phyloP scores from a whole-genome alignment of 2,329 filamentous ascomycete genomes.

The Metarhizium album region DNA sequence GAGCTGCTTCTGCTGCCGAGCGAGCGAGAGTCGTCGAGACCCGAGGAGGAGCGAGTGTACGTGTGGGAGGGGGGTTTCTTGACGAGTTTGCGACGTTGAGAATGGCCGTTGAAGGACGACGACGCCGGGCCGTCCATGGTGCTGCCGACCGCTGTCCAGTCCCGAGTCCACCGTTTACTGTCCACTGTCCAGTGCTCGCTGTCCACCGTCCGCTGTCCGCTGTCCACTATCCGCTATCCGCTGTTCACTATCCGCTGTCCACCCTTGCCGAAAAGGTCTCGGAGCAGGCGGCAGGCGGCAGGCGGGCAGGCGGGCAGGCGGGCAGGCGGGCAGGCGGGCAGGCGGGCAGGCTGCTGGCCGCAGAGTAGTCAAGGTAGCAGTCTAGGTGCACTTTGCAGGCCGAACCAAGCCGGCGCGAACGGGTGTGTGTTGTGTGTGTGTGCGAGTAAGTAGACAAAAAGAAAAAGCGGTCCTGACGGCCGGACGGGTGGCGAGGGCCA shows the following conservation, averaged over 20 bases:
- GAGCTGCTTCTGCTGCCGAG: conserved; percentile 54
- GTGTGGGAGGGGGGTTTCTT: conserved; percentile 44
- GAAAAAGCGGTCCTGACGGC: conserved; percentile 6
- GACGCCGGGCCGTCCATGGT: conserved; percentile 38
- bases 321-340: no score
- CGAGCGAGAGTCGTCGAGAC: conserved; percentile 46
- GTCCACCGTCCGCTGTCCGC: no score
- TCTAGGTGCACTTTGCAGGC: background rate
- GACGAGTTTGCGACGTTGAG: conserved; percentile 49
- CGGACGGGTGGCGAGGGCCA: background rate
- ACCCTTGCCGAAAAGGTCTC: conserved; percentile 15
- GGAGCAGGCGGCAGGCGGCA: conserved; percentile 8
- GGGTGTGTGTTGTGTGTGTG: no score
- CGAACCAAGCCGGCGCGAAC: background rate
- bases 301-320: conserved; percentile 4
- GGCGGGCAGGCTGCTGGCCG: conserved; percentile 8
- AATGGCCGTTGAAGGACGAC: conserved; percentile 33
- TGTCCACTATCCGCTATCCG: no score
- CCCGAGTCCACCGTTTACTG: no score
- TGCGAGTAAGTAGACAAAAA: conserved; percentile 8
- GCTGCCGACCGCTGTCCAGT: no score
- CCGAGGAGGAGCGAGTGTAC: conserved; percentile 36
- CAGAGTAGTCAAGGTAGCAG: background rate
- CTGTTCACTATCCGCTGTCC: no score
- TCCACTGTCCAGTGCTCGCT: no score